Evolutionary conservation across 805 yeast species (phyloP).

Genomic region (Saturnispora sekii): DNA sequence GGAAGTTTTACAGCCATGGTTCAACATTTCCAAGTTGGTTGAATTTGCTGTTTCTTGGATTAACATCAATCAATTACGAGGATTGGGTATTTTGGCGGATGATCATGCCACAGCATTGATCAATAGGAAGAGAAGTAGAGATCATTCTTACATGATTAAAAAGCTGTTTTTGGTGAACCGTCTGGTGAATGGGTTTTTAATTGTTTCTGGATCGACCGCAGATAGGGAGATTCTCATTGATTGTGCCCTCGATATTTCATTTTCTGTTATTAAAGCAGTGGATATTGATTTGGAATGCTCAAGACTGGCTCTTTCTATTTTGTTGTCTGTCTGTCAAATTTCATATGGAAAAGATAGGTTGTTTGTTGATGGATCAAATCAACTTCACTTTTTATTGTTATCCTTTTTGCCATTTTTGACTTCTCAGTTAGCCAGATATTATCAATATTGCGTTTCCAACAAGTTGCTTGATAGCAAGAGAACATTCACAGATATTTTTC

Average conservation of each 20-base stretch:
- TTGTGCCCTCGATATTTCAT: constrained; percentile 43
- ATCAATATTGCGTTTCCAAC: constrained; percentile 38
- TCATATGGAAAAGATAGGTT: constrained; percentile 18
- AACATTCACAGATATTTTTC: constrained; percentile 61
- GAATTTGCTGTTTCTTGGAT: constrained; percentile 36
- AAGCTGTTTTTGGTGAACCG: constrained; percentile 56
- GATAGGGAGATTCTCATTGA: constrained; percentile 19
- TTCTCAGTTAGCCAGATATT: constrained; percentile 40
- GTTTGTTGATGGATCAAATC: constrained; percentile 23
- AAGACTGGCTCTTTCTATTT: constrained; percentile 52
- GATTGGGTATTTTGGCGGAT: constrained; percentile 36
- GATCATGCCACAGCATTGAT: constrained; percentile 20
- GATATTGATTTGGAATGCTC: constrained; percentile 45
- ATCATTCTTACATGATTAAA: constrained; percentile 44
- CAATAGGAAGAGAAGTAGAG: constrained; percentile 35
- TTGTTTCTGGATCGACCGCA: constrained; percentile 11
- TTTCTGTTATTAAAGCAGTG: constrained; percentile 45
- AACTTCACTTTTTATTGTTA: constrained; percentile 36
- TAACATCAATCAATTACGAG: constrained; percentile 47
- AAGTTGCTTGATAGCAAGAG: constrained; percentile 43
- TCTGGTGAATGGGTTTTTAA: constrained; percentile 33
- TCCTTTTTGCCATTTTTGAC: constrained; percentile 48
- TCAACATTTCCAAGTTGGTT: constrained; percentile 32
- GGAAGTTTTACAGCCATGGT: constrained; percentile 31
- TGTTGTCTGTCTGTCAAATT: constrained; percentile 37